A percentile compares a stretch with the other conserved stretches of the same genome.
Evolutionary conservation across 345 rosid species (phyloP).

Genomic region (Angophora floribunda): DNA sequence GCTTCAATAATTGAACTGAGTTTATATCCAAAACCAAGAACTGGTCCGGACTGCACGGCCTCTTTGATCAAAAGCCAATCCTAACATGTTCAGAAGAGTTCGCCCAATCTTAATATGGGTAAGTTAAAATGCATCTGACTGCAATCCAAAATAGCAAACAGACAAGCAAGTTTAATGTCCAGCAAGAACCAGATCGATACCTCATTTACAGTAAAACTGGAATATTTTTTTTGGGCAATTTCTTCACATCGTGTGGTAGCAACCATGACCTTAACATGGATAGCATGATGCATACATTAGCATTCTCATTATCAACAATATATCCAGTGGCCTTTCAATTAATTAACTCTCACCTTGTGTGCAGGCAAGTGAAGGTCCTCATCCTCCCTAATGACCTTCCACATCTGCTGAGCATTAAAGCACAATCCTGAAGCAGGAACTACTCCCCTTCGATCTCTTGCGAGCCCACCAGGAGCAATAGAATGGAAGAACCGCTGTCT

Average conservation of each 20-base stretch:
- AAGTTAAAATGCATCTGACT: not conserved
- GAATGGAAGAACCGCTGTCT: constrained; percentile 74
- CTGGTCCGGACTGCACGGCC: constrained; percentile 52
- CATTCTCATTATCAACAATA: not conserved
- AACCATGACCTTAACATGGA: constrained; percentile 65
- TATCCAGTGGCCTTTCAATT: not conserved
- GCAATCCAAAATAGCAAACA: not conserved
- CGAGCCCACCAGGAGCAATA: constrained; percentile 85
- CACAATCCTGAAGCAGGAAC: constrained; percentile 91
- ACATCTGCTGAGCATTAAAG: constrained; percentile 70
- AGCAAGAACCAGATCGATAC: constrained; percentile 9
- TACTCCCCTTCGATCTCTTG: constrained; percentile 81
- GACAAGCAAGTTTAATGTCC: not conserved
- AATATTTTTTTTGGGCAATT: constrained; percentile 62
- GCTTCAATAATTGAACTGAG: constrained; percentile 41
- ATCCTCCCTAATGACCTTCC: constrained; percentile 79
- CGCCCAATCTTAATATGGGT: not conserved
- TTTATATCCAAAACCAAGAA: constrained; percentile 72
- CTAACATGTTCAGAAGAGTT: constrained; percentile 15
- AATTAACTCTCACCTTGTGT: constrained; percentile 49
- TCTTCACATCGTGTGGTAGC: constrained; percentile 94
- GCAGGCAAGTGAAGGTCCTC: constrained; percentile 93
- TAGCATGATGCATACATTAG: not conserved
- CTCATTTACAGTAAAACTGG: constrained; percentile 39
- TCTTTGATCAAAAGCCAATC: constrained; percentile 64